Evolutionary conservation across 331 rosid species (phyloP), one percentile per base, ranked within the genome.

Genomic region (Arachis monticola): DNA sequence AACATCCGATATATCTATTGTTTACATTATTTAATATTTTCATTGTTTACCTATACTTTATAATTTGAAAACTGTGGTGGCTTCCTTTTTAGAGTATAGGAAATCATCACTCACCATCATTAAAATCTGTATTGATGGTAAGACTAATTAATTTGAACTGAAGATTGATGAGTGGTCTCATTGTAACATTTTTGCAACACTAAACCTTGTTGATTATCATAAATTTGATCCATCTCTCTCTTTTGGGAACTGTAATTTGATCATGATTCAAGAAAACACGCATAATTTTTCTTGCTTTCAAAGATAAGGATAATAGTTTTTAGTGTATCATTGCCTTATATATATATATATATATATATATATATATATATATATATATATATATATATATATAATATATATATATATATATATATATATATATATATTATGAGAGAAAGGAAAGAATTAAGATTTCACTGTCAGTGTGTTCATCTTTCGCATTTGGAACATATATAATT

Each of bases 161-260:
- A 17, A 17, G 80, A 73, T 6, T 41, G 59, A 61, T 12, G 51
- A 77, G 62, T 73, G 70, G 47, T 57, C 35, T 17, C 64, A 74
- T 46, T 48, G 55, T 40, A 41, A 83, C 62, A 64, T 65, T 64
- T 64, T 74, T 63, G 42, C 5, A 58, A 6, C 50, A 47, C 60
- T 82, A 38, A 31, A 9, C 40, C 11, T 69, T 55, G 70, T 44
- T 73, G 73, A 72, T 61, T 53, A 64, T 62, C 58, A 67, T 60
- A 32, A 32, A 64, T 44, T 71, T 76, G 35, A n/a, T 78, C 46
- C 55, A 4, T 44, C 56, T 70, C 7, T 12, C 14, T 32, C 32
- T 70, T 3, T 66, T 72, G 56, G 7, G 27, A 74, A 63, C 9
- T 40, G 1, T 41, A 61, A 60, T 45, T 69, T 52, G 44, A 44